Conservation (phyloP, 2,329 filamentous ascomycete genomes). For the Colletotrichum liaoningense region DNA sequence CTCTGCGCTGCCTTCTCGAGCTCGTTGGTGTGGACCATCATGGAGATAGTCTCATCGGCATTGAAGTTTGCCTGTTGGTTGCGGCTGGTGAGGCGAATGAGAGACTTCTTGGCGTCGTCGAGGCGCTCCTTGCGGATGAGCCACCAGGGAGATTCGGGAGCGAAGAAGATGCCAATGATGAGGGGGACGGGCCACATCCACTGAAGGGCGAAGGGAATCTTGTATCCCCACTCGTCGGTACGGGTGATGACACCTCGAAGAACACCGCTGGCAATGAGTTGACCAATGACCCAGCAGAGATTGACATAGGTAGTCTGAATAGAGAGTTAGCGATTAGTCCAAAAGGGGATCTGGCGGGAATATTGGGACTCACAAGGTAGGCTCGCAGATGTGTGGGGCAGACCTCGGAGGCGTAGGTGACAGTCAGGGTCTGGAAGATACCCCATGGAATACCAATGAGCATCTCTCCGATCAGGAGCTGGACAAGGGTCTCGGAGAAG, state of each 20-base stretch:
- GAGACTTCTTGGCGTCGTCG: conserved; percentile 51
- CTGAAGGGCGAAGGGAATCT: conserved; percentile 61
- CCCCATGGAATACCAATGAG: conserved; percentile 60
- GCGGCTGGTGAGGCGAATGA: conserved; percentile 51
- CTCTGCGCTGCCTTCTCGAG: conserved; percentile 53
- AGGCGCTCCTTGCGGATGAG: conserved; percentile 54
- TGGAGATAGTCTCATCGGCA: conserved; percentile 57
- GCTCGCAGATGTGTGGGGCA: conserved; percentile 58
- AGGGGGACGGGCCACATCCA: conserved; percentile 62
- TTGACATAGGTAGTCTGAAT: conserved; percentile 57
- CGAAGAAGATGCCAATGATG: conserved; percentile 53
- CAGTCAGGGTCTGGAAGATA: conserved; percentile 58
- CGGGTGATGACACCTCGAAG: conserved; percentile 52
- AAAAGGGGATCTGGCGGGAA: neutral
- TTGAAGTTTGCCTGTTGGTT: conserved; percentile 47
- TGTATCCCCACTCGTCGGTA: conserved; percentile 55
- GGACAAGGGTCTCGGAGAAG: conserved; percentile 53
- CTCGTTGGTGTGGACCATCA: conserved; percentile 64
- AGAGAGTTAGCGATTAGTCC: conserved; percentile 34
- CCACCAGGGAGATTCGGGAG: conserved; percentile 64
- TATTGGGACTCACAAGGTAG: conserved; percentile 54
- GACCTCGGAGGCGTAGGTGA: conserved; percentile 61
- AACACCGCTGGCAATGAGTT: conserved; percentile 57
- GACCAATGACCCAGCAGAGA: conserved; percentile 62
- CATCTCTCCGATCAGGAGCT: conserved; percentile 58